Evolutionary conservation across 352 stramenopile species (phyloP), one percentile per base, ranked within the genome.

Genomic region (Pilasporangium apinafurcum): DNA sequence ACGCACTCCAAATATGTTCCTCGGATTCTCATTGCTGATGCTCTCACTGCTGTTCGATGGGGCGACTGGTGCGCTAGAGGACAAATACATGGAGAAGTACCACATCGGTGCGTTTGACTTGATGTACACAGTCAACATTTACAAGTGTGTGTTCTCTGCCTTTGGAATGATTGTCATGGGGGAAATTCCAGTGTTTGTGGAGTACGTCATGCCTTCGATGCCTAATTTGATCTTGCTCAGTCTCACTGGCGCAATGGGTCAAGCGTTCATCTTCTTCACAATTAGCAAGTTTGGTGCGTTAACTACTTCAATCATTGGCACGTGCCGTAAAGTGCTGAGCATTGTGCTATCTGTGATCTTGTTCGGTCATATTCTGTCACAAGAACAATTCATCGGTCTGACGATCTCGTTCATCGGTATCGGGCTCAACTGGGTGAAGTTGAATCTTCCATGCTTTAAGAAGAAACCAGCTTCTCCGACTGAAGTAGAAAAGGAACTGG

Each of bases 101-200:
- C 67, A 89, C 51, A 73, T 93, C 26, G 78, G 79, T 18, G 68
- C 81, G 4, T 93, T 93, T 48, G 79, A 91, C 44, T 62, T 93
- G 30, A 93, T 93, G 81, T 92, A 86, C 62, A 61, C 76, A n/a
- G 74, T 93, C 44, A 91, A 86, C 64, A 69, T 86, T 39, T 93
- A 83, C 67, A 93, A 92, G 64, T 68, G 67, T 8, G 26, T 81
- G 16, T 93, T 92, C 42, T 65, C 77, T 5, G 68, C 50, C 6
- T 50, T 68, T 5, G 79, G 79, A 1, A 84, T 88, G 74, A 69
- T 88, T 22, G 56, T 80, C 31, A 85, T 83, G 45, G 69, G 73
- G 12, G 78, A 91, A 45, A 56, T 90, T 8, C 68, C 66, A 0
- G 58, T 65, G 3, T 83, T 86, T 31, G 32, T 90, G n/a, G 56